Conservation (phyloP, 345 rosid genomes). For the Anacardium occidentale region DNA sequence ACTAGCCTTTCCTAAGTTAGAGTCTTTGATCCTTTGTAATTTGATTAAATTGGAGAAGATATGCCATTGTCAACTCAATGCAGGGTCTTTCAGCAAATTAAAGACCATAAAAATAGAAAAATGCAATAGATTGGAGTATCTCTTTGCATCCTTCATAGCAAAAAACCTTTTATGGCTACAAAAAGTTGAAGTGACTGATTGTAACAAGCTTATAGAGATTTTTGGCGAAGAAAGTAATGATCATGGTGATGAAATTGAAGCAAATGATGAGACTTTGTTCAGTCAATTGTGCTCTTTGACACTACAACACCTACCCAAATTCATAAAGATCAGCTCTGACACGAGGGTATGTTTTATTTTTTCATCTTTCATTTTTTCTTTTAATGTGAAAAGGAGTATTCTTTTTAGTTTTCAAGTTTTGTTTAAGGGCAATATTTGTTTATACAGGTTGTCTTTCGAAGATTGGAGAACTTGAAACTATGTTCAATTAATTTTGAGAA, state of each 20-base stretch:
- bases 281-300: background rate
- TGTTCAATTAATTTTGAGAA: background rate
- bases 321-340: background rate
- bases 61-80: too few relatives aligned
- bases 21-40: too few relatives aligned
- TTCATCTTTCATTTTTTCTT: background rate
- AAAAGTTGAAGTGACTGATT: slow-evolving; percentile 2
- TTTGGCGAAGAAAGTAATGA: background rate
- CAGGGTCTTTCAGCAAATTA: too few relatives aligned
- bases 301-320: background rate
- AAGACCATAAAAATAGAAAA: background rate
- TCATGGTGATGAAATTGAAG: too few relatives aligned
- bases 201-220: slow-evolving; percentile 16
- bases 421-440: background rate
- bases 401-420: background rate
- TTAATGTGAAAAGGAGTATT: too few relatives aligned
- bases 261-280: background rate
- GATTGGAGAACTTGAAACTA: slow-evolving; percentile 6
- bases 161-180: slow-evolving; percentile 9
- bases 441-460: slow-evolving; percentile 1
- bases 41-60: too few relatives aligned
- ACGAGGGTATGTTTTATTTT: background rate
- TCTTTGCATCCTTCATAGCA: slow-evolving; percentile 11
- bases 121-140: slow-evolving; percentile 17
- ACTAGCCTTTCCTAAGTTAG: too few relatives aligned